Evolutionary conservation across 139 green algal species (phyloP).

Genomic region (Picochlorum sp.): DNA sequence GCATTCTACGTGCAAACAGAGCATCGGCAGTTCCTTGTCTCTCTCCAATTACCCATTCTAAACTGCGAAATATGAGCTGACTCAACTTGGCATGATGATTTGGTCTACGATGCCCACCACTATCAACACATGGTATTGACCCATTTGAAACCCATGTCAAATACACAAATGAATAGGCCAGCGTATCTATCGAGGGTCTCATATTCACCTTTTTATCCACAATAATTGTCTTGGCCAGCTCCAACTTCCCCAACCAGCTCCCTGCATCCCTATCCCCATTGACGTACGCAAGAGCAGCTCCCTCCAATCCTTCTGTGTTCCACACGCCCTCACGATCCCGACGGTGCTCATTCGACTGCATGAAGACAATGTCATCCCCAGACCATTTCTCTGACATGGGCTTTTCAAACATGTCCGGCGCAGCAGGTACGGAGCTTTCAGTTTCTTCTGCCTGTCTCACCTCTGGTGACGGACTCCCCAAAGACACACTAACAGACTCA

Average conservation of each 20-base stretch:
- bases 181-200: constrained; percentile 40
- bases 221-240: constrained; percentile 62
- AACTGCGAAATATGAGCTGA: constrained; percentile 71
- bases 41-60: constrained; percentile 69
- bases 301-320: constrained; percentile 53
- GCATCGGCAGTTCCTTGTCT: neutral
- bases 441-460: neutral
- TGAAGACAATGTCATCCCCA: constrained; percentile 53
- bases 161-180: constrained; percentile 48
- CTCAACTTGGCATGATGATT: constrained; percentile 84
- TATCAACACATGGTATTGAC: constrained; percentile 82
- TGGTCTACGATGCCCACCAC: constrained; percentile 83
- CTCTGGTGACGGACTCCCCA: neutral
- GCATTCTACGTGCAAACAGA: constrained; percentile 58
- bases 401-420: neutral
- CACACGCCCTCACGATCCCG: constrained; percentile 51
- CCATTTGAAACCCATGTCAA: constrained; percentile 85
- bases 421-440: neutral
- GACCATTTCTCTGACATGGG: constrained; percentile 26
- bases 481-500: no score
- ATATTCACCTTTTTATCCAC: constrained; percentile 48
- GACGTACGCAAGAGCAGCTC: constrained; percentile 46
- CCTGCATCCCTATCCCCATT: constrained; percentile 52
- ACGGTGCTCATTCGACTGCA: constrained; percentile 69
- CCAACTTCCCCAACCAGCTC: constrained; percentile 76